phyloP scores from a whole-genome alignment of 352 stramenopile species.

The Thalassiosira oceanica region DNA sequence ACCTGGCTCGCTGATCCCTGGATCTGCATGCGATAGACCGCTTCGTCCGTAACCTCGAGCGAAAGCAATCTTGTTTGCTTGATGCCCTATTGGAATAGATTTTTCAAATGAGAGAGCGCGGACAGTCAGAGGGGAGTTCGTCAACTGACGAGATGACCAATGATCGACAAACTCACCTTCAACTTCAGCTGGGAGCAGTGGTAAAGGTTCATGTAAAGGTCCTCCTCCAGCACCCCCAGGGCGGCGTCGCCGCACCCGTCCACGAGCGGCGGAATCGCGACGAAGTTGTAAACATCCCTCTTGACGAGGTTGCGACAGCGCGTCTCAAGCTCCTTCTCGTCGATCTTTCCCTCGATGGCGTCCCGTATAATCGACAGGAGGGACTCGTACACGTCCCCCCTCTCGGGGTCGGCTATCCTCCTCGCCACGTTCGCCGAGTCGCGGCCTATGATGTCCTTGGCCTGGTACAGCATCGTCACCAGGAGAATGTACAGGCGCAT shows the following conservation, averaged over 20 bases:
- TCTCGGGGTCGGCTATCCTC: not conserved
- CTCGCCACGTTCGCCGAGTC: no score
- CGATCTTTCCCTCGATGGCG: constrained; percentile 44
- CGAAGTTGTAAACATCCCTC: constrained; percentile 50
- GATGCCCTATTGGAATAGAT: constrained; percentile 41
- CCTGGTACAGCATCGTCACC: constrained; percentile 50
- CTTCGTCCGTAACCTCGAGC: constrained; percentile 54
- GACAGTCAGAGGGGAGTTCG: not conserved
- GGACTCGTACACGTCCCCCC: constrained; percentile 25
- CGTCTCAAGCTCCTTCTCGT: constrained; percentile 56
- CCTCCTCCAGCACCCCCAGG: constrained; percentile 56
- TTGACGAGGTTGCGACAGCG: constrained; percentile 52
- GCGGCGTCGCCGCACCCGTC: constrained; percentile 58
- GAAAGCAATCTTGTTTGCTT: constrained; percentile 54
- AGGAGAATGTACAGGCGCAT: constrained; percentile 69
- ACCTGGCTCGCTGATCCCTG: constrained; percentile 45
- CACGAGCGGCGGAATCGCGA: constrained; percentile 62
- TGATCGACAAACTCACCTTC: constrained; percentile 33
- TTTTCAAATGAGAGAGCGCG: not conserved
- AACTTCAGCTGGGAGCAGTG: constrained; percentile 54
- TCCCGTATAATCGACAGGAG: no score
- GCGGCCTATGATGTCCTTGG: constrained; percentile 35
- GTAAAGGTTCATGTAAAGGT: constrained; percentile 51
- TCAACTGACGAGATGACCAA: not conserved
- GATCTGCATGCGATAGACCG: constrained; percentile 71